Conservation (phyloP, 2,329 filamentous ascomycete genomes). For the Trichoderma endophyticum region DNA sequence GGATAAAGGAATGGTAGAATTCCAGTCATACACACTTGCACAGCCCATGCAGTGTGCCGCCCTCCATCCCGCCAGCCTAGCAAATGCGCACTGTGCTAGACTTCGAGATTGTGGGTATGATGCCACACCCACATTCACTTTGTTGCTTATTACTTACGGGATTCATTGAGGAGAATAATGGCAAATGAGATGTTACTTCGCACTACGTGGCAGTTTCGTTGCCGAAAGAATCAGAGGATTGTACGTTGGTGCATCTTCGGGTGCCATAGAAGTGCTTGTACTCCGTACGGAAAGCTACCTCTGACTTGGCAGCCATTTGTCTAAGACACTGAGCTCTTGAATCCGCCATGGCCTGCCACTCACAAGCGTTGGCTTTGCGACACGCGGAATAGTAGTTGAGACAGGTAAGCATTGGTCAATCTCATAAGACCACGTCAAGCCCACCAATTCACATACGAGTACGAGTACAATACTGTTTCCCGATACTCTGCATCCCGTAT, state of each 20-base stretch:
- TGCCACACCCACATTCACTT: not conserved
- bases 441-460: too few species aligned
- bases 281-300: not conserved
- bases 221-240: not conserved
- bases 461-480: not conserved
- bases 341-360: not conserved
- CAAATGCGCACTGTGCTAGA: conserved; percentile 3
- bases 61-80: not conserved
- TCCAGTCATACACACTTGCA: not conserved
- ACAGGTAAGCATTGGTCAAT: not conserved
- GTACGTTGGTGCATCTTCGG: too few species aligned
- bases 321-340: not conserved
- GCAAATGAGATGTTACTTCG: not conserved
- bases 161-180: not conserved
- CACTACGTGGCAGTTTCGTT: not conserved
- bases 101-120: not conserved
- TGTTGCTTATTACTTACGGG: not conserved
- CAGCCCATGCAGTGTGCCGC: not conserved
- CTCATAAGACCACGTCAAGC: not conserved
- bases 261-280: not conserved
- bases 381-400: not conserved
- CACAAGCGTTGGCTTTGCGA: not conserved
- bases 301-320: not conserved
- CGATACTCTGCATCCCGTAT: not conserved
- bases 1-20: not conserved